These are phyloP conservation scores for Gynostemma pentaphyllum DNA, from an alignment of 306 rosid species.

Conservation along the genomic window DNA sequence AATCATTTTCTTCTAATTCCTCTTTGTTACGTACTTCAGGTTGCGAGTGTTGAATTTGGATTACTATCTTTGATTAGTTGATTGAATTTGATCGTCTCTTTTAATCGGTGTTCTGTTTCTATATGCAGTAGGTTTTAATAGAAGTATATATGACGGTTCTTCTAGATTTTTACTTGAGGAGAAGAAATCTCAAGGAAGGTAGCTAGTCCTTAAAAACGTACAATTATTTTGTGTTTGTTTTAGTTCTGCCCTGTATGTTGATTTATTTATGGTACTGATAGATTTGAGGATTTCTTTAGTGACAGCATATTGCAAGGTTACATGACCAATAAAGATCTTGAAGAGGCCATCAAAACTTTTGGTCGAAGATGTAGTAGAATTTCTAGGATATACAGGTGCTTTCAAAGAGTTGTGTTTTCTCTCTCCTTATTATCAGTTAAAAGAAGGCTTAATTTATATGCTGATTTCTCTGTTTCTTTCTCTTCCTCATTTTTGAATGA, in stretches of 20 bases:
- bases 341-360: constrained; percentile 44
- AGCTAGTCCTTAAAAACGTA: constrained; percentile 12
- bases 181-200: constrained; percentile 26
- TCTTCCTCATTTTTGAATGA: constrained; percentile 48
- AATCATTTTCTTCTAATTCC: not conserved
- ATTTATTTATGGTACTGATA: constrained; percentile 8
- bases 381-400: constrained; percentile 90
- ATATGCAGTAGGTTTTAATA: constrained; percentile 22
- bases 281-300: constrained; percentile 12
- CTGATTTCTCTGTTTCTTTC: constrained; percentile 11
- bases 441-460: constrained; percentile 10
- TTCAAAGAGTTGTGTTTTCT: constrained; percentile 19
- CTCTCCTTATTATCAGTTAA: not conserved
- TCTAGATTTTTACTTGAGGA: constrained; percentile 49
- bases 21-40: not conserved
- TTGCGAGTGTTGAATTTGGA: not conserved
- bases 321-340: constrained; percentile 79
- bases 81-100: not conserved
- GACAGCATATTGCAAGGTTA: constrained; percentile 46
- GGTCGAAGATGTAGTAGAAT: constrained; percentile 63
- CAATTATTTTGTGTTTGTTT: not conserved
- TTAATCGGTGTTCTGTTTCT: constrained; percentile 5
- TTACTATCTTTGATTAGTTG: not conserved
- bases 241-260: not conserved
- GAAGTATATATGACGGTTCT: constrained; percentile 17